A percentile compares a stretch with the other conserved stretches of the same genome.
phyloP scores from a whole-genome alignment of 164 flowering plant species.

The Buxus sempervirens region DNA sequence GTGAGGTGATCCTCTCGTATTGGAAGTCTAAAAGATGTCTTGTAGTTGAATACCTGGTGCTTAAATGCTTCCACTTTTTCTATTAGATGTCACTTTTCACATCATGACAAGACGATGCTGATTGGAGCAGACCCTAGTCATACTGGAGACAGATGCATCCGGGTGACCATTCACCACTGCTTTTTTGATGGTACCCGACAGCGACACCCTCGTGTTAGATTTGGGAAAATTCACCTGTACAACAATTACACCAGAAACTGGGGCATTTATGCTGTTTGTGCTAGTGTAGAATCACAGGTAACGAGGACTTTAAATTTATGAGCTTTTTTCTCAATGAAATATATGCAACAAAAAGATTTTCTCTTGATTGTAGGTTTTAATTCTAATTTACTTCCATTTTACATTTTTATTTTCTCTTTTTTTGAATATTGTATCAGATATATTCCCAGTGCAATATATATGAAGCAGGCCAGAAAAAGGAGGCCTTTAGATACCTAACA shows the following conservation, averaged over 20 bases:
- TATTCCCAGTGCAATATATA: constrained; percentile 78
- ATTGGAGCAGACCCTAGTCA: constrained; percentile 82
- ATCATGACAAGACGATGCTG: constrained; percentile 84
- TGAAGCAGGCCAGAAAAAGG: constrained; percentile 77
- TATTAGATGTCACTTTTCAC: constrained; percentile 63
- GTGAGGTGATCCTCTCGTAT: constrained; percentile 23
- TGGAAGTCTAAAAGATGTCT: not conserved
- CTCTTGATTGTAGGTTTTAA: not conserved
- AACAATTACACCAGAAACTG: constrained; percentile 85
- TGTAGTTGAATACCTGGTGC: not conserved
- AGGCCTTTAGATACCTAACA: constrained; percentile 45
- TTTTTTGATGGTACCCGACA: constrained; percentile 85
- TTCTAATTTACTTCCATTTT: not conserved
- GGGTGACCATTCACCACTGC: constrained; percentile 89
- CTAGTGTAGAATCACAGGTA: constrained; percentile 89
- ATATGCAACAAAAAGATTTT: not conserved
- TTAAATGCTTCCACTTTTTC: not conserved
- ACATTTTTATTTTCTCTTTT: not conserved
- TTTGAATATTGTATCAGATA: constrained; percentile 35
- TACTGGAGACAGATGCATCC: constrained; percentile 66
- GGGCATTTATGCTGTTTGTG: constrained; percentile 89
- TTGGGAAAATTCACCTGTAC: constrained; percentile 77
- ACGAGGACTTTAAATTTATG: not conserved
- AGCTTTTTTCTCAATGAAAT: not conserved
- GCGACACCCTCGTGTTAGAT: constrained; percentile 89